Conservation (phyloP, 2,329 filamentous ascomycete species). For the Nemania diffusa region DNA sequence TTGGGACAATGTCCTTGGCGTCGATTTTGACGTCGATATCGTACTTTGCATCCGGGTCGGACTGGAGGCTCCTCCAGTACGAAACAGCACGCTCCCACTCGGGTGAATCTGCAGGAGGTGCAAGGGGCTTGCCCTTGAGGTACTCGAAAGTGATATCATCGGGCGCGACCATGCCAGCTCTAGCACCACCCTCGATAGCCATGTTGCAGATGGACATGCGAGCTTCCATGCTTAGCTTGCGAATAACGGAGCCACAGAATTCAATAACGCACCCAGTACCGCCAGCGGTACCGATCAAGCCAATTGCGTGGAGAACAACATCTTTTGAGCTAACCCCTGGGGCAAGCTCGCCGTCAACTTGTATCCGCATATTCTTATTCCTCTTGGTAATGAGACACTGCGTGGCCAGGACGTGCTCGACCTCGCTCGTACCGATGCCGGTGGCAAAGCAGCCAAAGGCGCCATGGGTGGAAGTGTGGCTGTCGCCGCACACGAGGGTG, state of each 20-base stretch:
- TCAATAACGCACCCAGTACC: conserved; percentile 96
- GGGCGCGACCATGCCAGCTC: conserved; percentile 96
- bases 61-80: conserved; percentile 89
- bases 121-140: conserved; percentile 88
- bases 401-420: conserved; percentile 97
- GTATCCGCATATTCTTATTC: conserved; percentile 98
- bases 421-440: conserved; percentile 97
- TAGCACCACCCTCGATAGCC: conserved; percentile 95
- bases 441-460: conserved; percentile 95
- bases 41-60: conserved; percentile 88
- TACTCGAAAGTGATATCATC: conserved; percentile 96
- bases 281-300: conserved; percentile 92
- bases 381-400: conserved; percentile 94
- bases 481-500: conserved; percentile 97
- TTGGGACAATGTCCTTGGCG: conserved; percentile 91
- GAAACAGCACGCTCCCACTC: conserved; percentile 90
- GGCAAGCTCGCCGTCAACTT: conserved; percentile 89
- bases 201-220: conserved; percentile 99
- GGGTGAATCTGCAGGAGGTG: conserved; percentile 82
- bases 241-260: conserved; percentile 95
- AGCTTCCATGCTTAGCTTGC: conserved; percentile 90
- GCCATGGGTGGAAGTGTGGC: conserved; percentile 96
- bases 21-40: conserved; percentile 91
- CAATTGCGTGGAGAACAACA: conserved; percentile 91
- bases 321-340: conserved; percentile 97